These are phyloP conservation scores for Cornus florida DNA, from an alignment of 148 eudicot species.

Conservation along the genomic window DNA sequence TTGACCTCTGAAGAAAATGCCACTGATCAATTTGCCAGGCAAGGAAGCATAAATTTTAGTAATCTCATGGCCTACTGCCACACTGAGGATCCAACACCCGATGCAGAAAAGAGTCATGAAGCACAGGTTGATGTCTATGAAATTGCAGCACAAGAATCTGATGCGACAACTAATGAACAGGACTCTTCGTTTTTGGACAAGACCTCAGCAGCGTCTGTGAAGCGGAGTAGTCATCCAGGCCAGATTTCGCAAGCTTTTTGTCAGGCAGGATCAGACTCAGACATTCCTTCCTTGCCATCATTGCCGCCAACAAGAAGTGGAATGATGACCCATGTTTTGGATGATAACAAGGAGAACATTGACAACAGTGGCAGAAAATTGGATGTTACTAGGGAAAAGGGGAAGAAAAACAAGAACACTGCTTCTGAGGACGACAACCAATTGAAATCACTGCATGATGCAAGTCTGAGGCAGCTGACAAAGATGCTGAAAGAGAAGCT, in stretches of 20 bases:
- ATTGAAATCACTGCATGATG: slow-evolving; percentile 12
- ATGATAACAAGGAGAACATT: slow-evolving; percentile 54
- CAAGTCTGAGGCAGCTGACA: slow-evolving; percentile 54
- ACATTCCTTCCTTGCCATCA: not conserved
- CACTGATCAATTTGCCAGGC: not conserved
- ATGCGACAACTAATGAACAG: not conserved
- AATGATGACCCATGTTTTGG: slow-evolving; percentile 23
- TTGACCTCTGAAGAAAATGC: not conserved
- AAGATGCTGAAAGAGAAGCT: slow-evolving; percentile 38
- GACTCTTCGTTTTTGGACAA: not conserved
- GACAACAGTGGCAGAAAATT: slow-evolving; percentile 23
- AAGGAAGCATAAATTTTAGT: not conserved
- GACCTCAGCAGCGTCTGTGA: not conserved
- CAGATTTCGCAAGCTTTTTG: slow-evolving; percentile 1
- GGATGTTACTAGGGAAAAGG: slow-evolving; percentile 17
- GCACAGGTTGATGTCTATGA: not conserved
- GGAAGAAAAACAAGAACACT: slow-evolving; percentile 14
- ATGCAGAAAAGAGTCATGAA: too few relatives aligned
- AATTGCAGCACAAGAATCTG: not conserved
- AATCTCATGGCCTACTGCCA: not conserved
- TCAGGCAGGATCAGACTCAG: not conserved
- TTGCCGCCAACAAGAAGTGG: slow-evolving; percentile 29
- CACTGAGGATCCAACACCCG: not conserved
- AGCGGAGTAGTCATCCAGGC: not conserved
- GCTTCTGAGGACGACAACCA: slow-evolving; percentile 10